These are phyloP conservation scores for maize (Zea mays) DNA, from an alignment of 176 grass and related monocot species.

Conservation along the genomic window Zm-B73-REFERENCE-NAM-5.0 NC_050098.1:172137501-172138000, in stretches of 20 bases:
- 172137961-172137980: conserved; percentile 8
- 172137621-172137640: too few species aligned
- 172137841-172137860: not conserved
- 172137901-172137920: too few species aligned
- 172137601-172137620: too few species aligned
- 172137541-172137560: not conserved
- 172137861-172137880: not conserved
- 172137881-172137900: too few species aligned
- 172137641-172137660: too few species aligned
- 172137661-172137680: too few species aligned
- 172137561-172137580: not conserved
- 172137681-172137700: not conserved
- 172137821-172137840: not conserved
- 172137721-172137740: not conserved
- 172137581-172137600: too few species aligned
- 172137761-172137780: not conserved
- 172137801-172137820: not conserved
- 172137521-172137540: not conserved
- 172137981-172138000: not conserved
- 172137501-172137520: conserved; percentile 16
- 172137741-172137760: not conserved
- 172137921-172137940: not conserved
- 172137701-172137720: not conserved
- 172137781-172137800: conserved; percentile 3
- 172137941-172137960: conserved; percentile 2